phyloP scores from a whole-genome alignment of 2,329 filamentous ascomycete genomes.

The Sporothrix pseudoabietina region DNA sequence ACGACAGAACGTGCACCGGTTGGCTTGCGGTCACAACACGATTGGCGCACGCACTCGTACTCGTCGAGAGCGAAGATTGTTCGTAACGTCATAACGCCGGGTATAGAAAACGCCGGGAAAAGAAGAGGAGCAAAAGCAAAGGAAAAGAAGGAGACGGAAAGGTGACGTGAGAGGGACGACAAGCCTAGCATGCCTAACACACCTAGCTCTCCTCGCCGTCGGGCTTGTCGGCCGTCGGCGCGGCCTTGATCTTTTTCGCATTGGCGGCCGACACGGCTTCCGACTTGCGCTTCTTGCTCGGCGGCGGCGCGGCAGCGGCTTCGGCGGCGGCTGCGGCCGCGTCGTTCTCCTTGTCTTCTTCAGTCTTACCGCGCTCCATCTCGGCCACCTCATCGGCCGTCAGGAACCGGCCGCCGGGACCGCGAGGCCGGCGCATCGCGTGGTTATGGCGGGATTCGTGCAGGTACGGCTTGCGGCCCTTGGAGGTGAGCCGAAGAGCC shows the following conservation, averaged over 20 bases:
- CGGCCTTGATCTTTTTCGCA: conserved; percentile 56
- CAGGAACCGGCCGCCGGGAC: conserved; percentile 91
- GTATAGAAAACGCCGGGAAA: conserved; percentile 14
- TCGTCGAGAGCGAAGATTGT: not conserved
- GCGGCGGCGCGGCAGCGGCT: conserved; percentile 29
- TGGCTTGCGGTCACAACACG: not conserved
- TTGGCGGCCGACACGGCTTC: conserved; percentile 51
- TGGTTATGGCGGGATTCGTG: conserved; percentile 98
- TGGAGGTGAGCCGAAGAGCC: conserved; percentile 85
- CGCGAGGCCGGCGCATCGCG: conserved; percentile 91
- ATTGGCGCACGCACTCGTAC: too few relatives aligned
- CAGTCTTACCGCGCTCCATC: conserved; percentile 70
- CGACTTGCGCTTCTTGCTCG: conserved; percentile 63
- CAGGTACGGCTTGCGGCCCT: conserved; percentile 93
- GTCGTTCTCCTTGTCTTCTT: conserved; percentile 45
- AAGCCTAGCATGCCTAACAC: too few relatives aligned
- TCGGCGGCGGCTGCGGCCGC: conserved; percentile 34
- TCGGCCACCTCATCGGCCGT: conserved; percentile 94
- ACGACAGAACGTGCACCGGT: not conserved
- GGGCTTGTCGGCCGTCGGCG: conserved; percentile 45
- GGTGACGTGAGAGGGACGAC: too few relatives aligned
- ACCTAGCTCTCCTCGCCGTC: conserved; percentile 38
- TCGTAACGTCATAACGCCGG: conserved; percentile 27
- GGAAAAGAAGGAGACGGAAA: not conserved
- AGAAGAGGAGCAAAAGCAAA: not conserved